These are phyloP conservation scores for Taphrina betulina DNA, from an alignment of 1,139 yeast species.

Conservation along the genomic window DNA sequence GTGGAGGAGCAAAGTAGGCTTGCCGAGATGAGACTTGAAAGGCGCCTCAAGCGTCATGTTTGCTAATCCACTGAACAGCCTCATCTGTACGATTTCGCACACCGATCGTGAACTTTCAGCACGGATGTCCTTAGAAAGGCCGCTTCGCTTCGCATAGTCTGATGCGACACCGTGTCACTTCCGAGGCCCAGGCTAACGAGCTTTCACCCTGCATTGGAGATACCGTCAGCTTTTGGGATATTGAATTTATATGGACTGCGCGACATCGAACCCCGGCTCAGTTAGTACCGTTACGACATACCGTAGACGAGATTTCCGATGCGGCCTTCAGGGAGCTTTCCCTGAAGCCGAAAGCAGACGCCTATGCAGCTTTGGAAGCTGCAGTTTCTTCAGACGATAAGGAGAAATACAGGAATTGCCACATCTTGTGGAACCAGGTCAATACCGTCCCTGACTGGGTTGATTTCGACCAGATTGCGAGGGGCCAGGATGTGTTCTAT, in stretches of 20 bases:
- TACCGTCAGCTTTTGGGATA: constrained; percentile 13
- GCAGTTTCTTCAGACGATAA: constrained; percentile 2
- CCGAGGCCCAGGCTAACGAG: constrained; percentile 17
- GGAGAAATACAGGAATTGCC: constrained; percentile 3
- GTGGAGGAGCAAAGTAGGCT: too few relatives aligned
- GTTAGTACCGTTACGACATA: constrained; percentile 14
- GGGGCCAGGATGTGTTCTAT: constrained; percentile 32
- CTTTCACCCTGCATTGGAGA: constrained; percentile 18
- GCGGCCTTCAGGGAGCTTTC: constrained; percentile 14
- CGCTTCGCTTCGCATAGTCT: too few relatives aligned
- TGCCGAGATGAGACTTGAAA: too few relatives aligned
- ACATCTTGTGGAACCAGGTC: constrained; percentile 12
- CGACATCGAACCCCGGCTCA: constrained; percentile 16
- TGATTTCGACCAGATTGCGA: constrained; percentile 28
- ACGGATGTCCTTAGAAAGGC: too few relatives aligned
- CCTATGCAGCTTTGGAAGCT: constrained; percentile 15
- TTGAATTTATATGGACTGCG: constrained; percentile 17
- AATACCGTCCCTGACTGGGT: constrained; percentile 32
- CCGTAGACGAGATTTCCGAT: constrained; percentile 18
- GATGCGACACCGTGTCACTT: constrained; percentile 20
- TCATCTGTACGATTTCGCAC: too few relatives aligned
- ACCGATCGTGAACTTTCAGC: too few relatives aligned
- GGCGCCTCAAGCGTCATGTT: too few relatives aligned
- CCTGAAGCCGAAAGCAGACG: constrained; percentile 19
- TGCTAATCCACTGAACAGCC: too few relatives aligned